Evolutionary conservation across 176 grass and related monocot species (phyloP), one percentile per base, ranked within the genome.

Genomic region (Eremochloa ophiuroides): DNA sequence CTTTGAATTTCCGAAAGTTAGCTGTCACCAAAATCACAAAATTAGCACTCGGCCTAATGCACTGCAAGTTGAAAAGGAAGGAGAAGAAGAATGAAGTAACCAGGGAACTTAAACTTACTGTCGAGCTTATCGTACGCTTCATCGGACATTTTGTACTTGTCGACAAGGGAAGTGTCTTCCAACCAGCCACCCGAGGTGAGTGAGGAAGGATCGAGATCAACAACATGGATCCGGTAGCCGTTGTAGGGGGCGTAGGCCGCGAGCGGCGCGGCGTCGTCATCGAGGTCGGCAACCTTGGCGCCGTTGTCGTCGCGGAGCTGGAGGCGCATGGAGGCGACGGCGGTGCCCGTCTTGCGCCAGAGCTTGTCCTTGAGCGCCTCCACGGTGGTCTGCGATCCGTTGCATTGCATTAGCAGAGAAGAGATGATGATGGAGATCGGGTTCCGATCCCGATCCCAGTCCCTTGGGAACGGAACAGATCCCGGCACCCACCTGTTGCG

Each of bases 141-240:
- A 42, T 98, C 95, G 4, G 95, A 98, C 2, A 98, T 98, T 22
- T 60, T 91, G 50, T 95, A 98, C 82, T 98, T 98, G 8, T 98
- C 90, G 6, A 98, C 92, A 60, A 98, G 93, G 53, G 95, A 98
- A n/a, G 86, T 95, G 82, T 98, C 92, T 58, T 98, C 92, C 87
- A 98, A 86, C 95, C 95, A 98, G 15, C 95, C 95, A 30, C 95
- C 92, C 13, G 95, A 94, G 65, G 92, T 89, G 29, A 98, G 75
- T 10, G 95, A 98, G 2, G 88, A 89, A 27, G 95, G 92, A 62
- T 98, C 95, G 68, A 95, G 90, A 86, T 98, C 95, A 30, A 98
- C 60, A 51, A 98, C 89, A 69, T 93, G 95, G 86, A 98, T 66
- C 18, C 88, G 78, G 82, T 91, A 98, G 88, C 95, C 90, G 58